A percentile compares a stretch with the other conserved stretches of the same genome.
Evolutionary conservation across 164 flowering plant genomes (phyloP).

Genomic region (Warburgia ugandensis): DNA sequence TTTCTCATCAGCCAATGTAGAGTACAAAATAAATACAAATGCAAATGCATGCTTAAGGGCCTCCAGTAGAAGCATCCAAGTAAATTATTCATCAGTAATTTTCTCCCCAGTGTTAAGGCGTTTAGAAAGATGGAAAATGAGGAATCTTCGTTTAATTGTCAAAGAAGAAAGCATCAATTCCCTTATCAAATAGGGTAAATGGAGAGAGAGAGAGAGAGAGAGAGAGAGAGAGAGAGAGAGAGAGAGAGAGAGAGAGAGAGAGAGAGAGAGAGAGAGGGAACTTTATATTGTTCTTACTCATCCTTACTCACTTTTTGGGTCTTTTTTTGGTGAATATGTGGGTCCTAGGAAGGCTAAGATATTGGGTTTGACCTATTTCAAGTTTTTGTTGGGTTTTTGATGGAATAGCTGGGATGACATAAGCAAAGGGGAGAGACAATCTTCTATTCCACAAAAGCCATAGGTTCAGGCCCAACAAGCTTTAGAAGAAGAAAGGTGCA

Average conservation of each 20-base stretch:
- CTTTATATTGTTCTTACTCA: slow-evolving; percentile 29
- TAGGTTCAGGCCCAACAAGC: slow-evolving; percentile 18
- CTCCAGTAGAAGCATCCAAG: neutral
- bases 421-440: slow-evolving; percentile 39
- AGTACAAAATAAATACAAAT: no score
- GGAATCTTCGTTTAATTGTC: slow-evolving; percentile 30
- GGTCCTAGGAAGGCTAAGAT: slow-evolving; percentile 8
- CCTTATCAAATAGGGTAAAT: slow-evolving; percentile 17
- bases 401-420: slow-evolving; percentile 20
- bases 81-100: neutral
- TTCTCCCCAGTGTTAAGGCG: neutral
- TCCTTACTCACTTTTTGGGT: slow-evolving; percentile 11
- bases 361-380: slow-evolving; percentile 24
- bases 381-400: slow-evolving; percentile 13
- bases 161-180: slow-evolving; percentile 65
- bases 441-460: slow-evolving; percentile 64
- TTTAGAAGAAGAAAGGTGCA: slow-evolving; percentile 25
- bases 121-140: neutral
- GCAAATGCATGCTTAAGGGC: neutral
- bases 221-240: slow-evolving; percentile 14
- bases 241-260: slow-evolving; percentile 8
- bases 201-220: slow-evolving; percentile 4
- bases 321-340: slow-evolving; percentile 1
- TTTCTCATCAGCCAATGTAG: no score
- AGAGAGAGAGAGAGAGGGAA: neutral